Evolutionary conservation across 2,329 filamentous ascomycete genomes (phyloP).

Genomic region (Waltergamsia citrina): DNA sequence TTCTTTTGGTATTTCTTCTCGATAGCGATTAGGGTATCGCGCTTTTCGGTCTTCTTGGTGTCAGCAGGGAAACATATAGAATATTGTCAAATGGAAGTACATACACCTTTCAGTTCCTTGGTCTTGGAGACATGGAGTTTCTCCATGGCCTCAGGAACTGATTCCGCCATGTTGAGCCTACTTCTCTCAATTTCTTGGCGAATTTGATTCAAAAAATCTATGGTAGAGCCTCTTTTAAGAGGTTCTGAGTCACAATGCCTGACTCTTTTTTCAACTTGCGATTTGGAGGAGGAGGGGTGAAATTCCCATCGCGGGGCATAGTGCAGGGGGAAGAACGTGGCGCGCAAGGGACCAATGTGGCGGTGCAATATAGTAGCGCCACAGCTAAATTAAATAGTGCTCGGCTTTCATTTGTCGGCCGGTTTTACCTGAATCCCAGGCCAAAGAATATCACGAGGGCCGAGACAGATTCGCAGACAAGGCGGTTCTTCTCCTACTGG

Average conservation of each 20-base stretch:
- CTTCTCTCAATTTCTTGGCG: not conserved
- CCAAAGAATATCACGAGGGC: not conserved
- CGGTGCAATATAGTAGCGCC: conserved; percentile 7
- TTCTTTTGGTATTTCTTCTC: conserved; percentile 89
- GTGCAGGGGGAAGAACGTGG: conserved; percentile 5
- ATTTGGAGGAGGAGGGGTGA: conserved; percentile 19
- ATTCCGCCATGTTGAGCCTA: conserved; percentile 12
- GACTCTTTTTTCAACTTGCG: not conserved
- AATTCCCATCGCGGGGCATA: conserved; percentile 23
- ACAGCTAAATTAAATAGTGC: no score
- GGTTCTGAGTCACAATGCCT: conserved; percentile 17
- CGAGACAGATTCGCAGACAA: no score
- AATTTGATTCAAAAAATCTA: not conserved
- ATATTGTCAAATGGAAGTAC: conserved; percentile 11
- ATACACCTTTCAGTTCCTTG: conserved; percentile 50
- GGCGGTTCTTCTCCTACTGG: no score
- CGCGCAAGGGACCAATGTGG: conserved; percentile 8
- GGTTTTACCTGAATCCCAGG: no score
- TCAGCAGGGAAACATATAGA: not conserved
- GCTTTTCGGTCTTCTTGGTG: conserved; percentile 64
- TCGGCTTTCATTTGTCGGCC: no score
- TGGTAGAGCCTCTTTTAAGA: not conserved
- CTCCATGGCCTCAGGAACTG: conserved; percentile 38
- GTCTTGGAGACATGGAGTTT: conserved; percentile 45
- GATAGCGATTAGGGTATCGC: conserved; percentile 68